Conservation (phyloP, 2,329 filamentous ascomycete species). For the Colletotrichum eremochloae region DNA sequence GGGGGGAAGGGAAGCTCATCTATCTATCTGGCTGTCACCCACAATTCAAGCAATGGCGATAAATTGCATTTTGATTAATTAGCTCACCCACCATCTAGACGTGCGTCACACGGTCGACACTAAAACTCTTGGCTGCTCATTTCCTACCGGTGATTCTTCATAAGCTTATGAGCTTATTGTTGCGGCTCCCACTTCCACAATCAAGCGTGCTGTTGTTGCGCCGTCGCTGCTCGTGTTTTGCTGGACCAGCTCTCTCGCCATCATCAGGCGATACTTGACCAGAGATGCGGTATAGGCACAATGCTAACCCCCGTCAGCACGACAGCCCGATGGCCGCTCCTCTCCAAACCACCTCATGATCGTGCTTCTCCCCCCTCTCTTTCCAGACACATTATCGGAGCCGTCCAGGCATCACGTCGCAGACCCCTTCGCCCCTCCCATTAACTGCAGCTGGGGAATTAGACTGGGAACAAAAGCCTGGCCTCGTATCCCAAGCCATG, state of each 20-base stretch:
- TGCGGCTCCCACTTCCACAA: conserved; percentile 13
- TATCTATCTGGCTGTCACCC: conserved; percentile 7
- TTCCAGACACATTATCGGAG: not conserved
- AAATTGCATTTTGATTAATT: conserved; percentile 32
- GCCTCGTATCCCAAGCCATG: conserved; percentile 15
- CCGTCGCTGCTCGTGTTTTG: not conserved
- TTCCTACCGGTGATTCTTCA: not conserved
- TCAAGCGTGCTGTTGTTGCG: too few relatives aligned
- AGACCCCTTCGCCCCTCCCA: not conserved
- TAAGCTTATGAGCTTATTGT: conserved; percentile 35
- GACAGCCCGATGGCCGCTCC: not conserved
- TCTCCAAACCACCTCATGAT: not conserved
- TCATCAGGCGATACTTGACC: conserved; percentile 6
- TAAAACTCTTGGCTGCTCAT: conserved; percentile 5
- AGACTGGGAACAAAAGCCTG: not conserved
- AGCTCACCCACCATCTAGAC: conserved; percentile 8
- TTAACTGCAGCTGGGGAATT: not conserved
- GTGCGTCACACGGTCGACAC: conserved; percentile 6
- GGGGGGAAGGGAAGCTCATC: not conserved
- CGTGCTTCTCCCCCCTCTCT: not conserved
- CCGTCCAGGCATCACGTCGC: conserved; percentile 2
- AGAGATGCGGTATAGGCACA: not conserved
- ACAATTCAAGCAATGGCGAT: conserved; percentile 38
- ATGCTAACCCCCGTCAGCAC: not conserved
- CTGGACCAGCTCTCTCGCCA: not conserved